A percentile compares a stretch with the other conserved stretches of the same genome.
phyloP scores from a whole-genome alignment of 768 basidiomycete species.

The Sutorius australiensis region DNA sequence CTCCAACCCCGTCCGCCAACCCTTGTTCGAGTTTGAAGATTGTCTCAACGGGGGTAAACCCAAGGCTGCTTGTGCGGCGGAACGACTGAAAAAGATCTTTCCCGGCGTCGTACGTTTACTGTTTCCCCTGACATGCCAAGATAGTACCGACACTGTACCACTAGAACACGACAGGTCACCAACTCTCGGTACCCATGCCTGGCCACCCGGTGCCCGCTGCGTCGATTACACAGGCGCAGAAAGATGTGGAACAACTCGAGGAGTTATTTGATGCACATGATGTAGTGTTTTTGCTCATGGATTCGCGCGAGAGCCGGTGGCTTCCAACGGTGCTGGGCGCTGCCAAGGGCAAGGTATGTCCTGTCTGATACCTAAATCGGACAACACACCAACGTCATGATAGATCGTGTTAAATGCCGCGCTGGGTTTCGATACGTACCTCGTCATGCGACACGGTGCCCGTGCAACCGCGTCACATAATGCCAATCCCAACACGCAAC shows the following conservation, averaged over 20 bases:
- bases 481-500: slow-evolving; percentile 22
- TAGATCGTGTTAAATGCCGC: slow-evolving; percentile 94
- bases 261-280: slow-evolving; percentile 81
- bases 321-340: slow-evolving; percentile 86
- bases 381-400: not conserved
- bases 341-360: slow-evolving; percentile 73
- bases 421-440: slow-evolving; percentile 90
- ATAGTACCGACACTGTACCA: not conserved
- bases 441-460: slow-evolving; percentile 95
- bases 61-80: slow-evolving; percentile 90
- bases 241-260: slow-evolving; percentile 73
- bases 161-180: slow-evolving; percentile 78
- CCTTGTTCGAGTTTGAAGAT: slow-evolving; percentile 93
- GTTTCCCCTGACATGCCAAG: too few species aligned
- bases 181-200: slow-evolving; percentile 91
- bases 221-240: slow-evolving; percentile 51
- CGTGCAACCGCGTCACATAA: slow-evolving; percentile 34
- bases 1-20: slow-evolving; percentile 97
- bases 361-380: not conserved
- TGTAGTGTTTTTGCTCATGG: slow-evolving; percentile 91
- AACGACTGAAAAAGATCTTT: slow-evolving; percentile 79
- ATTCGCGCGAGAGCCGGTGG: slow-evolving; percentile 97
- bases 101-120: slow-evolving; percentile 76
- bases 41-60: slow-evolving; percentile 90
- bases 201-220: slow-evolving; percentile 83